Conservation (phyloP, 495 filamentous ascomycete species). For the Penicillium riverlandense region DNA sequence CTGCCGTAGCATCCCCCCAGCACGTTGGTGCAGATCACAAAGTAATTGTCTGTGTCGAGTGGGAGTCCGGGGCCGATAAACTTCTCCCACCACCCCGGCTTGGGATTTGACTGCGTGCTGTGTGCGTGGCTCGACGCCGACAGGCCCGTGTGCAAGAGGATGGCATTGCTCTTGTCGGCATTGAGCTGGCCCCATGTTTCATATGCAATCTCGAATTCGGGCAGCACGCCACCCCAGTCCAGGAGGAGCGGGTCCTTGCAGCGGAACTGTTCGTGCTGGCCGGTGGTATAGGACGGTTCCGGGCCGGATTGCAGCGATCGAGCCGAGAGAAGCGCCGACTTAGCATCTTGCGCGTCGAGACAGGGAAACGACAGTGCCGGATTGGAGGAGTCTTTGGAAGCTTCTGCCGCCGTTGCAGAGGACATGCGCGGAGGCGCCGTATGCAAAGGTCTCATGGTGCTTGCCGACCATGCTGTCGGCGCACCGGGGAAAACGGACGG, state of each 20-base stretch:
- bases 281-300: slow-evolving; percentile 90
- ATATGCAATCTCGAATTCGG: slow-evolving; percentile 83
- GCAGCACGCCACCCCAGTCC: slow-evolving; percentile 88
- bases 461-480: slow-evolving; percentile 13
- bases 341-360: slow-evolving; percentile 82
- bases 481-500: slow-evolving; percentile 5
- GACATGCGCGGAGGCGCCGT: slow-evolving; percentile 18
- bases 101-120: slow-evolving; percentile 74
- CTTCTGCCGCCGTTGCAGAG: slow-evolving; percentile 17
- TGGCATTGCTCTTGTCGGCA: slow-evolving; percentile 74
- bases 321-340: slow-evolving; percentile 69
- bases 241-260: slow-evolving; percentile 69
- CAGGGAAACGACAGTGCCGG: slow-evolving; percentile 93
- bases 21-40: slow-evolving; percentile 94
- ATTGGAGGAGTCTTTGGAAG: slow-evolving; percentile 55
- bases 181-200: slow-evolving; percentile 91
- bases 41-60: slow-evolving; percentile 86
- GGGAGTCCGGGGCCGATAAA: slow-evolving; percentile 89
- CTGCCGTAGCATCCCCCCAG: slow-evolving; percentile 95
- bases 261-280: slow-evolving; percentile 67
- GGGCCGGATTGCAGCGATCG: slow-evolving; percentile 70
- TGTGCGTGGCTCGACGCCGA: slow-evolving; percentile 95
- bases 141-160: slow-evolving; percentile 88
- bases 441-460: slow-evolving; percentile 15
- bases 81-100: slow-evolving; percentile 98